Conservation (phyloP, 2,329 filamentous ascomycete species). For the Dactylonectria macrodidyma region DNA sequence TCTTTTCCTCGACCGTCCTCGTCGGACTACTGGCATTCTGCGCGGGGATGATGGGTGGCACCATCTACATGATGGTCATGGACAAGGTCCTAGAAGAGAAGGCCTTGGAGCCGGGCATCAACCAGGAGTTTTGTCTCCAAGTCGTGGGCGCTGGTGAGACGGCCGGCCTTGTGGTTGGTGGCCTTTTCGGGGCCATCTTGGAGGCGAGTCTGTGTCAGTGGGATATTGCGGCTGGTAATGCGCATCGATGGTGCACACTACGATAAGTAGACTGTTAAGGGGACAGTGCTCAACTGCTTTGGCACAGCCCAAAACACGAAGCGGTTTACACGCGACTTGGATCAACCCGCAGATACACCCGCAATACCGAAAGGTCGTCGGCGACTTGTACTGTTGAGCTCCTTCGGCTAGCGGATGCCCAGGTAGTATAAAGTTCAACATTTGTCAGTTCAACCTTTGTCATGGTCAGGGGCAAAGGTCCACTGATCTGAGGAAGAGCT, state of each 20-base stretch:
- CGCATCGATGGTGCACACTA: constrained; percentile 46
- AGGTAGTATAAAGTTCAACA: too few relatives aligned
- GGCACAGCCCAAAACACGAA: constrained; percentile 31
- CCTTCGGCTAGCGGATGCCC: too few relatives aligned
- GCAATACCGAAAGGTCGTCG: too few relatives aligned
- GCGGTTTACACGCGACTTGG: too few relatives aligned
- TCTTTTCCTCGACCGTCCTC: constrained; percentile 41
- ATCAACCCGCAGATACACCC: too few relatives aligned
- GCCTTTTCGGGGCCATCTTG: constrained; percentile 43
- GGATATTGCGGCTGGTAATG: constrained; percentile 10
- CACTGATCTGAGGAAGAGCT: not conserved
- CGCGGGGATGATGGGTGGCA: constrained; percentile 48
- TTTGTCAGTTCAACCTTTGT: not conserved
- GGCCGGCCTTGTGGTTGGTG: constrained; percentile 46
- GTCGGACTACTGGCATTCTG: constrained; percentile 46
- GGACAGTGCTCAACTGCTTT: too few relatives aligned
- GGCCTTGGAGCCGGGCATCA: constrained; percentile 30
- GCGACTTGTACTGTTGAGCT: too few relatives aligned
- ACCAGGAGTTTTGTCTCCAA: constrained; percentile 50
- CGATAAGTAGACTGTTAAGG: too few relatives aligned
- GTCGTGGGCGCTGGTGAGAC: constrained; percentile 49
- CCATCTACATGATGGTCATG: constrained; percentile 48
- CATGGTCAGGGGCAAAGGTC: not conserved
- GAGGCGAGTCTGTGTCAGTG: constrained; percentile 45
- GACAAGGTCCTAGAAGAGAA: constrained; percentile 40